Conservation (phyloP, 2,329 filamentous ascomycete species). For the Scedosporium minutisporum region DNA sequence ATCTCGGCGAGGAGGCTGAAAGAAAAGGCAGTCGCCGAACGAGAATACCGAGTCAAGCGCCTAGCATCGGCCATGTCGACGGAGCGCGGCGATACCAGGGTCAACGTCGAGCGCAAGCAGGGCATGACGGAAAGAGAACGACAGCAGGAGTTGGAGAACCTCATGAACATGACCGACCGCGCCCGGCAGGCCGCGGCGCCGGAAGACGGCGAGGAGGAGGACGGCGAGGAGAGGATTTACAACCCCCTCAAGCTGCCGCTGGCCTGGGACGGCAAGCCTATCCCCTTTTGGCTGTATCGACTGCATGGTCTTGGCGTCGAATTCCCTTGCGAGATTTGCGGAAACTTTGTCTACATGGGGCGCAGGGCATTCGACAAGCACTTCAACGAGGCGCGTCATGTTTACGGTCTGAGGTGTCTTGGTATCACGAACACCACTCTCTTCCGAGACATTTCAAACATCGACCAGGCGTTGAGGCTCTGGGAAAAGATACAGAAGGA, state of each 20-base stretch:
- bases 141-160: constrained; percentile 82
- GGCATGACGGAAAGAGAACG: constrained; percentile 97
- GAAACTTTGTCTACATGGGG: constrained; percentile 98
- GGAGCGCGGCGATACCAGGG: constrained; percentile 78
- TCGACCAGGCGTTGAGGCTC: constrained; percentile 76
- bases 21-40: constrained; percentile 81
- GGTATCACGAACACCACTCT: constrained; percentile 86
- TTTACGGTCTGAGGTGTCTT: constrained; percentile 87
- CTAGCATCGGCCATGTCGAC: constrained; percentile 75
- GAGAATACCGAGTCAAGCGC: constrained; percentile 74
- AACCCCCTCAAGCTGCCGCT: constrained; percentile 93
- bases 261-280: constrained; percentile 97
- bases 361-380: constrained; percentile 95
- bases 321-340: constrained; percentile 91
- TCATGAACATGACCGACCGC: constrained; percentile 45
- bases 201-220: constrained; percentile 58
- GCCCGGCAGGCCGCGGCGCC: constrained; percentile 27
- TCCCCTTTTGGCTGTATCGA: constrained; percentile 98
- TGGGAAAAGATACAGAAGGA: constrained; percentile 92
- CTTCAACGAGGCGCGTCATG: constrained; percentile 87
- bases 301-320: constrained; percentile 91
- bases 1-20: constrained; percentile 54
- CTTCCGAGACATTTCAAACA: constrained; percentile 88
- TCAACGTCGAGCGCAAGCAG: constrained; percentile 92
- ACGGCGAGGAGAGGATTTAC: constrained; percentile 83